A percentile compares a stretch with the other conserved stretches of the same genome.
phyloP scores from a whole-genome alignment of 2,329 filamentous ascomycete genomes.

The Colletotrichum karsti region DNA sequence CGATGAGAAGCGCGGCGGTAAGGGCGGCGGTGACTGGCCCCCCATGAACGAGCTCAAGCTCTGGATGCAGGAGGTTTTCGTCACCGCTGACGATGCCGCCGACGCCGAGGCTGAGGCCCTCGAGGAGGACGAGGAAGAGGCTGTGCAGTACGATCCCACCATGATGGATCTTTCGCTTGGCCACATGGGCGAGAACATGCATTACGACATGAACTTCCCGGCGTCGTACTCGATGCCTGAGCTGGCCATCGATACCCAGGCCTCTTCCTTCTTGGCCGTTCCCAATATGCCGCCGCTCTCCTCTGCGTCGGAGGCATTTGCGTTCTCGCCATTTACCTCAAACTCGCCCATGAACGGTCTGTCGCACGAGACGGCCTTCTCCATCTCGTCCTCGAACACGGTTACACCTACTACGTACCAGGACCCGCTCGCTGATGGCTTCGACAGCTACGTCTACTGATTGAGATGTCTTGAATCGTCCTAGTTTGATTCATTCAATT shows the following conservation, averaged over 20 bases:
- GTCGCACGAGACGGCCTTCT: slow-evolving; percentile 28
- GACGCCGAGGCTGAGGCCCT: slow-evolving; percentile 24
- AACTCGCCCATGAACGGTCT: slow-evolving; percentile 26
- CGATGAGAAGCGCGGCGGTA: slow-evolving; percentile 63
- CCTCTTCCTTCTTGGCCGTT: slow-evolving; percentile 14
- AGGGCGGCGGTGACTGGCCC: slow-evolving; percentile 63
- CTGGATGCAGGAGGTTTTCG: slow-evolving; percentile 66
- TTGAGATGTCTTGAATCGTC: background rate
- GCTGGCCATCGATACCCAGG: slow-evolving; percentile 23
- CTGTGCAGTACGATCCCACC: slow-evolving; percentile 7
- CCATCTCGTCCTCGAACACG: slow-evolving; percentile 27
- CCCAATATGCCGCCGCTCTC: slow-evolving; percentile 26
- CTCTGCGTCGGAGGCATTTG: slow-evolving; percentile 20
- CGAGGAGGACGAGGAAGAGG: slow-evolving; percentile 37
- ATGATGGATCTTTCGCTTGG: slow-evolving; percentile 24
- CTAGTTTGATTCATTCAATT: background rate
- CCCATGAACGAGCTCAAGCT: slow-evolving; percentile 65
- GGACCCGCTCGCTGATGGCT: slow-evolving; percentile 3
- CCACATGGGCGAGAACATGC: slow-evolving; percentile 26
- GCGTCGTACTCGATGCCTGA: slow-evolving; percentile 22
- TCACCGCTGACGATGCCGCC: slow-evolving; percentile 46
- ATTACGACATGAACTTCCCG: slow-evolving; percentile 16
- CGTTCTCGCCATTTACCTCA: slow-evolving; percentile 19
- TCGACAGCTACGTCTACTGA: slow-evolving; percentile 21
- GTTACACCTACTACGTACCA: slow-evolving; percentile 27